Evolutionary conservation across 2,329 filamentous ascomycete genomes (phyloP).

Genomic region (Dryadomyces sulphureus): DNA sequence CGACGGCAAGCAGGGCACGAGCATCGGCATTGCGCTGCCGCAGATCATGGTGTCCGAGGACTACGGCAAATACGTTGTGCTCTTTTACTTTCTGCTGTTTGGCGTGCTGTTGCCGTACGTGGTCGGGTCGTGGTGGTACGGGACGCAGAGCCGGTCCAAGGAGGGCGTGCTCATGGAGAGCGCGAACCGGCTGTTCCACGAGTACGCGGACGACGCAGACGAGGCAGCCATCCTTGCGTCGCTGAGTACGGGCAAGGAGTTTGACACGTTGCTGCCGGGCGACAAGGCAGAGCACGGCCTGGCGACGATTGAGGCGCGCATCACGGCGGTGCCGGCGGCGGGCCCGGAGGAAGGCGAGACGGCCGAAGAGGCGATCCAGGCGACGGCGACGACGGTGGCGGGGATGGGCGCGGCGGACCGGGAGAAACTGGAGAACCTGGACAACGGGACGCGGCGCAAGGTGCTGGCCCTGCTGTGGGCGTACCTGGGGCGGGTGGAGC

Average conservation of each 20-base stretch:
- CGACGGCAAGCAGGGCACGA: conserved; percentile 95
- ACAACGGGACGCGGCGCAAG: conserved; percentile 70
- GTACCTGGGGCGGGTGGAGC: conserved; percentile 76
- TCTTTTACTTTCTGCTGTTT: conserved; percentile 77
- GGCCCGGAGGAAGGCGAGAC: neutral
- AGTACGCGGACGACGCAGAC: conserved; percentile 75
- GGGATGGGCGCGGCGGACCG: conserved; percentile 61
- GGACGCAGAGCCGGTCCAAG: conserved; percentile 81
- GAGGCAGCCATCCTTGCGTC: conserved; percentile 67
- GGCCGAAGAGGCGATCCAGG: conserved; percentile 17
- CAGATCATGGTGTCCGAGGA: conserved; percentile 86
- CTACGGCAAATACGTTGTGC: conserved; percentile 86
- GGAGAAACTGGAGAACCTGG: conserved; percentile 62
- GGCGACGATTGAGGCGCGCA: conserved; percentile 68
- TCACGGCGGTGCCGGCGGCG: conserved; percentile 44
- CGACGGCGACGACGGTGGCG: conserved; percentile 19
- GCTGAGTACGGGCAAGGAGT: conserved; percentile 77
- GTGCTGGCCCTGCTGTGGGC: conserved; percentile 85
- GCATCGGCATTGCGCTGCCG: conserved; percentile 91
- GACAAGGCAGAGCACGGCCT: conserved; percentile 68
- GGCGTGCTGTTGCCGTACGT: conserved; percentile 84
- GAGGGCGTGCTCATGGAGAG: conserved; percentile 88
- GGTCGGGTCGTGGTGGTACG: conserved; percentile 98
- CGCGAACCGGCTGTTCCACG: conserved; percentile 85
- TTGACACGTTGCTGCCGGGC: conserved; percentile 58